These are phyloP conservation scores for Chaetomidium leptoderma DNA, from an alignment of 495 filamentous ascomycete species.

Conservation along the genomic window DNA sequence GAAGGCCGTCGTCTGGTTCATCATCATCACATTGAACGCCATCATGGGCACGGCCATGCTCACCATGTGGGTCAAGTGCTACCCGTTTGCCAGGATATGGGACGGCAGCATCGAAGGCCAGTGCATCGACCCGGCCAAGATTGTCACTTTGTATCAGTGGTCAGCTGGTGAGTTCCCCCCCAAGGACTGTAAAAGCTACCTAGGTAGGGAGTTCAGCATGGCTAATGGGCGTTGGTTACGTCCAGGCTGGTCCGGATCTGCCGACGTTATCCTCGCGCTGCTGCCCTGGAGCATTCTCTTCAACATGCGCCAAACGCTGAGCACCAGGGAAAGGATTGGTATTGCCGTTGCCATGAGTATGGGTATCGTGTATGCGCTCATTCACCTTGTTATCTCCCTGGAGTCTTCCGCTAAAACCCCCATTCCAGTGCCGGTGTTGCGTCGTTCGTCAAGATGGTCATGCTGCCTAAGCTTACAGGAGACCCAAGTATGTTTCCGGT, in stretches of 20 bases:
- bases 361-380: constrained; percentile 31
- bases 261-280: constrained; percentile 34
- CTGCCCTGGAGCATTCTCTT: constrained; percentile 35
- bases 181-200: too few species aligned
- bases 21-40: constrained; percentile 24
- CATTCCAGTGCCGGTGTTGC: constrained; percentile 19
- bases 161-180: constrained; percentile 20
- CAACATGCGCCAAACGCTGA: constrained; percentile 23
- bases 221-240: not conserved
- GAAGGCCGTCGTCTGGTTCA: constrained; percentile 18
- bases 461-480: constrained; percentile 16
- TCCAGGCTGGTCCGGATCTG: constrained; percentile 32
- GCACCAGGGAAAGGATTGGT: constrained; percentile 30
- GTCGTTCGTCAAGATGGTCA: constrained; percentile 24
- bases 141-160: constrained; percentile 23
- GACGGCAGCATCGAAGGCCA: constrained; percentile 16
- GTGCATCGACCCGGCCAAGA: constrained; percentile 19
- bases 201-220: too few species aligned
- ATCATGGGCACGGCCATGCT: constrained; percentile 24
- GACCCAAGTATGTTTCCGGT: constrained; percentile 18
- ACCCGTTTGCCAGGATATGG: constrained; percentile 22
- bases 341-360: constrained; percentile 38
- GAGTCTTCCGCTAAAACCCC: not conserved
- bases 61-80: constrained; percentile 27
- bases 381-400: not conserved